phyloP scores from a whole-genome alignment of 2,329 filamentous ascomycete genomes.

The Ceratocystiopsis brevicomis region DNA sequence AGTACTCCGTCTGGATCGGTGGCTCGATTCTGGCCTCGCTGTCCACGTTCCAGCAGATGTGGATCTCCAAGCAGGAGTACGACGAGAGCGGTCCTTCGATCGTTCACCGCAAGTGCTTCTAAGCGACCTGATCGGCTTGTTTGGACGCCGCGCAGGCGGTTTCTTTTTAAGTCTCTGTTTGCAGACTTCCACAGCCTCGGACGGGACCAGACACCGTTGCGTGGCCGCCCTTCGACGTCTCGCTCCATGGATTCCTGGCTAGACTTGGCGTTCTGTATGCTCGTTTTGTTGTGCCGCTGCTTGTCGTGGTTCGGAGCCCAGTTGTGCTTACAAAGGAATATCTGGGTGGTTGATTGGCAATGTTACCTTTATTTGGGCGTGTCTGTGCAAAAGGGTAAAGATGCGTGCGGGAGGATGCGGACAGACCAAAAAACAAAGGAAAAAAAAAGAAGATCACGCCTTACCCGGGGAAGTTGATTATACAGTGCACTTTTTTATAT shows the following conservation, averaged over 20 bases:
- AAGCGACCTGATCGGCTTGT: constrained; percentile 28
- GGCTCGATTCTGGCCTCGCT: constrained; percentile 98
- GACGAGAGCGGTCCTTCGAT: constrained; percentile 99
- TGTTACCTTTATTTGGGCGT: constrained; percentile 24
- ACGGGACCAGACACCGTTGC: constrained; percentile 25
- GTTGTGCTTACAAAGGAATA: constrained; percentile 23
- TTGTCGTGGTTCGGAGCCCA: constrained; percentile 29
- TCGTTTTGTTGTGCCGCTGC: constrained; percentile 21
- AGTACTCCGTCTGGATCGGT: constrained; percentile 99
- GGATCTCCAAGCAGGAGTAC: constrained; percentile 99
- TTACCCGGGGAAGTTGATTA: neutral
- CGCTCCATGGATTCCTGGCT: constrained; percentile 26
- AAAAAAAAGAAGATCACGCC: neutral
- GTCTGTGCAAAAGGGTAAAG: constrained; percentile 25
- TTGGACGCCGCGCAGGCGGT: neutral
- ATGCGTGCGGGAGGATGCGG: neutral
- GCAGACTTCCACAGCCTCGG: constrained; percentile 23
- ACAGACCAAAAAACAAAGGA: neutral
- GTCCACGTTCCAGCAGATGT: constrained; percentile 99
- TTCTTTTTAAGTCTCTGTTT: constrained; percentile 1
- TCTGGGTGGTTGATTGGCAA: constrained; percentile 21
- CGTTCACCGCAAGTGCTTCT: constrained; percentile 99
- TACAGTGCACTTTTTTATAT: neutral
- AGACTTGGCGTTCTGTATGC: constrained; percentile 39
- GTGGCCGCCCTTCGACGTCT: constrained; percentile 17